Evolutionary conservation across 192 early-diverging fungal species (phyloP), one percentile per base, ranked within the genome.

Genomic region (Spinellus fusiger): DNA sequence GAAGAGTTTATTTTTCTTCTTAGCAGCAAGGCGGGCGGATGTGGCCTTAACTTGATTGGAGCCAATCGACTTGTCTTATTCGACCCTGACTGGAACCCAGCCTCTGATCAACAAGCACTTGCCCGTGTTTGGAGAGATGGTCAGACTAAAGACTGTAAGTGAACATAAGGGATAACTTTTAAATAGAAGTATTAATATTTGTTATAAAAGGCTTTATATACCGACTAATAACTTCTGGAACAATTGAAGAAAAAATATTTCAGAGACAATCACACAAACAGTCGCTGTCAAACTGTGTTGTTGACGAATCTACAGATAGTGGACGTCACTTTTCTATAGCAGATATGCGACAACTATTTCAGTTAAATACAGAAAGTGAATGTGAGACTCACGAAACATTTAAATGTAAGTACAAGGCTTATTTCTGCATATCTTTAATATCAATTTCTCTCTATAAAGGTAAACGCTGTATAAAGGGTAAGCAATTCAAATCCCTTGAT

Each of bases 241-340:
- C 95, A 0, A 95, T 99, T 18, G 97, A 99, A 69, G 97, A 99
- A 61, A 99, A 99, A 70, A 96, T 99, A 32, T 99, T 99, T 69
- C 97, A 99, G 72, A 76, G 97, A 59, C 90, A 89, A 71, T 84
- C 83, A 2, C 86, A 86, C 64, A 92, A 92, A 60, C 86, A 89
- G 40, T 92, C 90, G 28, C 82, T 99, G 13, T 88, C 86, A 22
- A 89, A 85, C 0, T 96, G 93, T 65, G 95, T 99, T 10, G 93
- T 99, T 9, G 97, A 99, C 59, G 95, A 94, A 68, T 90, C 89
- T 27, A 80, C 84, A 68, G 86, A 98, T 64, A 89, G 90, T 23
- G 95, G 96, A 66, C 81, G 97, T 0, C 95, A 98, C 59, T 99
- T 98, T 64, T 93, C 94, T 12, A 74, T 89, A 32, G 91, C 93